Percentiles rank a stretch among this genome's conserved stretches.
These are phyloP conservation scores for Paramecium tetraurelia DNA, from an alignment of 73 alveolate genomes.

Conservation along the genomic window DNA sequence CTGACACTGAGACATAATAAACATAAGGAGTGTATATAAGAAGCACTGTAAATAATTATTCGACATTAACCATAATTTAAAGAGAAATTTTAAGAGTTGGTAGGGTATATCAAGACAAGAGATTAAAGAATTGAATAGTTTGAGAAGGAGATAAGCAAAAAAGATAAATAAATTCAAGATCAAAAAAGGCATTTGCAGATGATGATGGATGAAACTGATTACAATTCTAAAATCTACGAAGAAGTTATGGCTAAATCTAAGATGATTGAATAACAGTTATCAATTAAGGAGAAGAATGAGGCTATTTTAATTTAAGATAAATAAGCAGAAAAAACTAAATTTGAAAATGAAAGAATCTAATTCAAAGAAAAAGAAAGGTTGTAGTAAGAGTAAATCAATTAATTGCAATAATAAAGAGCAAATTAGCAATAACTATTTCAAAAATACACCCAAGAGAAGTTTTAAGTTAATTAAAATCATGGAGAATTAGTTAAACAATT, in stretches of 20 bases:
- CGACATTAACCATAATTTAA: slow-evolving; percentile 3
- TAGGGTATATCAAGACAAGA: slow-evolving; percentile 6
- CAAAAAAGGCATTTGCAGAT: neutral
- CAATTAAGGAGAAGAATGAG: slow-evolving; percentile 14
- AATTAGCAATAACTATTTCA: neutral
- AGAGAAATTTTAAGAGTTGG: slow-evolving; percentile 8
- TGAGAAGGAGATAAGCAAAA: neutral
- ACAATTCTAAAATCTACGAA: neutral
- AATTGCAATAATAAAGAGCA: neutral
- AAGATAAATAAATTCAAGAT: neutral
- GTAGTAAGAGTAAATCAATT: neutral
- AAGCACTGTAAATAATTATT: neutral
- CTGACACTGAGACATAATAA: neutral
- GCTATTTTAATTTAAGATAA: slow-evolving; percentile 10
- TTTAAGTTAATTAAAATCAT: neutral
- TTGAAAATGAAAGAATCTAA: neutral
- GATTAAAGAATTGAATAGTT: neutral
- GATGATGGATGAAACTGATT: slow-evolving; percentile 25
- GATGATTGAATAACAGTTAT: neutral
- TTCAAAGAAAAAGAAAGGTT: neutral
- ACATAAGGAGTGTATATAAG: neutral
- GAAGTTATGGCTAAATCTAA: neutral
- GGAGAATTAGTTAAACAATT: neutral
- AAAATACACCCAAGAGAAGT: neutral
- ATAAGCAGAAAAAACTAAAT: neutral